Base-by-base conservation (phyloP, 2,329 filamentous ascomycete species). In the Mycosphaerella arachidis region DNA sequence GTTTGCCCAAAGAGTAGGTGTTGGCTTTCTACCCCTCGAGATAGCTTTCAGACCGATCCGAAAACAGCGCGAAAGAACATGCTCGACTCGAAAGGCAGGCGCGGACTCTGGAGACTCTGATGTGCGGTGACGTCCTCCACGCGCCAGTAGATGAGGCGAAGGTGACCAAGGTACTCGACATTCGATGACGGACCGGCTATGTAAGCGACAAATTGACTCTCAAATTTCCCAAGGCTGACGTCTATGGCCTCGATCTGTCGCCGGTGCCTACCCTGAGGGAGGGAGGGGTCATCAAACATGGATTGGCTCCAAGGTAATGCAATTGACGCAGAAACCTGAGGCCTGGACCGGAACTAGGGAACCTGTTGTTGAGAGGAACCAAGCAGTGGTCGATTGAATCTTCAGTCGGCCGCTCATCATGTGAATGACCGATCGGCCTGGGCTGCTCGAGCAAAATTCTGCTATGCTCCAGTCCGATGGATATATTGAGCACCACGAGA, bases 231-330 rank as follows among this genome's bases (percentile, higher is more conserved):
- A 60, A 71, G 8, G 67, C 72, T 9, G 62, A 73, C 45, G 68
- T 75, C 4, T 63, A 68, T 48, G 75, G 71, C 30, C 71, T 71
- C 24, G 75, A 77, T 58, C 64, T 75, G 18, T 57, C 53, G 33
- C 50, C 59, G 13, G 58, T 68, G 5, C 63, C 60, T 7, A 24
- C 27, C 16, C 13, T 51, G 8, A n/a, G 51, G 29, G 48, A 55
- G 3, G 18, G 46, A 33, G 55, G 60, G 24, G 13, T n/a, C n/a
- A n/a, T n/a, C 48, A 7, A 64, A 66, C 30, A 56, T 65, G 8
- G 37, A 24, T 1, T 67, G 61, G 52, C 6, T 64, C n/a, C 62
- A 63, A 33, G 65, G 63, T 16, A 60, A 67, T 53, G 52, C 61
- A 45, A n/a, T 7, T 57, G 33, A 58, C 45, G 6, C 40, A 59